Conservation (phyloP, 768 basidiomycete species). For the Calocybe gangraenosa region DNA sequence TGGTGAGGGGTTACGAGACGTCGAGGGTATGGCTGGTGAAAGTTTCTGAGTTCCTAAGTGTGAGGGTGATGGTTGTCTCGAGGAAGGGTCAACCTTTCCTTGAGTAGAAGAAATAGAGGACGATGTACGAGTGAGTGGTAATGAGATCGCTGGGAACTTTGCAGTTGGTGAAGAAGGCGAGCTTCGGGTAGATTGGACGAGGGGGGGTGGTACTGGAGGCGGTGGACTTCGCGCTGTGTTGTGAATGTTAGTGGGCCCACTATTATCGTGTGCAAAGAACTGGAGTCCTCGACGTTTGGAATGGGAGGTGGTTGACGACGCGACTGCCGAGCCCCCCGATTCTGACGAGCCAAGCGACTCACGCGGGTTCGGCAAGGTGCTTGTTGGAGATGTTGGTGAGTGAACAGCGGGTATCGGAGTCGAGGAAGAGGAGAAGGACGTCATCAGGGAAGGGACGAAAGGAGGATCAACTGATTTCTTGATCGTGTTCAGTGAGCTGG, state of each 20-base stretch:
- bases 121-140: slow-evolving; percentile 14
- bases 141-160: slow-evolving; percentile 18
- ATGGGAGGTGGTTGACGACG: slow-evolving; percentile 16
- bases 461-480: slow-evolving; percentile 6
- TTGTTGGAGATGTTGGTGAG: not conserved
- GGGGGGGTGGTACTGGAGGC: slow-evolving; percentile 11
- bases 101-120: slow-evolving; percentile 4
- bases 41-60: slow-evolving; percentile 6
- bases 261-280: slow-evolving; percentile 6
- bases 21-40: slow-evolving; percentile 11
- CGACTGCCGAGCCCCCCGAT: slow-evolving; percentile 13
- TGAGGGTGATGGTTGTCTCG: slow-evolving; percentile 6
- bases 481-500: slow-evolving; percentile 8
- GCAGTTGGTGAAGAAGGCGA: slow-evolving; percentile 12
- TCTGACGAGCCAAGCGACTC: slow-evolving; percentile 17
- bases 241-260: no score
- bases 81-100: not conserved
- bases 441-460: slow-evolving; percentile 2
- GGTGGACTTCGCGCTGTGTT: slow-evolving; percentile 12
- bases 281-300: slow-evolving; percentile 14
- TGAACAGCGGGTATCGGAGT: not conserved
- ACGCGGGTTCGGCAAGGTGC: slow-evolving; percentile 1
- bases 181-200: slow-evolving; percentile 5
- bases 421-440: not conserved
- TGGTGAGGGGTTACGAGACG: slow-evolving; percentile 14